Evolutionary conservation across 345 rosid genomes (phyloP), one percentile per base, ranked within the genome.

Genomic region (Populus alba): DNA sequence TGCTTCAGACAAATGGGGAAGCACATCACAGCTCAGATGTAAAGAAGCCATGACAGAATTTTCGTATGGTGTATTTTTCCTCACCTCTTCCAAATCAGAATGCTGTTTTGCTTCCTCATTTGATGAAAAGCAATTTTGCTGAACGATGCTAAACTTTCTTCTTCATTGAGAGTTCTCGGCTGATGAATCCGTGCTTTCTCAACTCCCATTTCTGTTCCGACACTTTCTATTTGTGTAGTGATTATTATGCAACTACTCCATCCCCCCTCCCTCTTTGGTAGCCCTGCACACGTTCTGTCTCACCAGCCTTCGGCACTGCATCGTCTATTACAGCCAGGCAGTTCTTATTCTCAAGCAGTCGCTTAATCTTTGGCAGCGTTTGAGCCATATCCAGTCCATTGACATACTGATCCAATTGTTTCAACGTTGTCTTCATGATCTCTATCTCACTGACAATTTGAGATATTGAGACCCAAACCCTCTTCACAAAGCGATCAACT

Each of bases 391-490:
- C 86, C 35, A 70, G 49, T 55, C 75, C 81, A 39, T 35, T 23
- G 18, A 45, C 27, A 23, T 71, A 80, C 20, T 57, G 78, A 45
- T 75, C 86, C 77, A 81, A 23, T 69, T 79, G 79, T 55, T 81
- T 77, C 69, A 86, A 10, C 70, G 83, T 63, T 31, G 75, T 78
- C 63, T 65, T 79, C 79, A 83, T 76, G 59, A 81, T 79, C 9
- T 74, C 74, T 68, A 76, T 85, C 66, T 81, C 81, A 1, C 49
- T 78, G 59, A 76, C 75, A 61, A 66, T 73, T 66, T 83, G 86
- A 57, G 86, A 85, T 33, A 76, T 45, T 4, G 84, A 77, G 43
- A 85, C 78, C 87, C 87, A 82, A 57, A 85, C 72, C 23, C 69
- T 76, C 73, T 78, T 73, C 31, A 79, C 81, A 17, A 82, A 82